A percentile compares a stretch with the other conserved stretches of the same genome.
Evolutionary conservation across 1,284 basidiomycete species (phyloP).

Genomic region (Ganoderma lingzhi): DNA sequence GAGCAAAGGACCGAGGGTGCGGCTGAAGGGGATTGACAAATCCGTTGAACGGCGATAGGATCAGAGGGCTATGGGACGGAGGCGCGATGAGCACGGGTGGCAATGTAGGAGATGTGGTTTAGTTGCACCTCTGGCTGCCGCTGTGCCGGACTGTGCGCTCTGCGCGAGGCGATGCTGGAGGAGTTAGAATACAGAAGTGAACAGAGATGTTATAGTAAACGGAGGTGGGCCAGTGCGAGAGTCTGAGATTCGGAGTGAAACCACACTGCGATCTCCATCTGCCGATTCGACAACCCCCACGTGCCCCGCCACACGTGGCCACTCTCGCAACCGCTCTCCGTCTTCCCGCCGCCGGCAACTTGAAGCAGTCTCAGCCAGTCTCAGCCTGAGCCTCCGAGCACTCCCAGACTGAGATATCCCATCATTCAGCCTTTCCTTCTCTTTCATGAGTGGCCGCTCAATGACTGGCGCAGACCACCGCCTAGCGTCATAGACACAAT

Average conservation of each 20-base stretch:
- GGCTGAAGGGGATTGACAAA: constrained; percentile 29
- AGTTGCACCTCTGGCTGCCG: constrained; percentile 19
- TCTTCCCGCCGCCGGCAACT: constrained; percentile 4
- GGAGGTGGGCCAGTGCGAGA: not conserved
- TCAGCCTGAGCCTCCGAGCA: not conserved
- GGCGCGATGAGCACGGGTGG: constrained; percentile 22
- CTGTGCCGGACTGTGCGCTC: constrained; percentile 30
- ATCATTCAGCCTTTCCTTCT: not conserved
- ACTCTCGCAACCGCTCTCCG: not conserved
- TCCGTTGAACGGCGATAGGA: constrained; percentile 31
- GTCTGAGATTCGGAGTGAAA: constrained; percentile 8
- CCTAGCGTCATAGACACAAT: not conserved
- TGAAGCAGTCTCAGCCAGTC: not conserved
- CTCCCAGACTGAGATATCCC: not conserved
- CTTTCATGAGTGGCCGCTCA: not conserved
- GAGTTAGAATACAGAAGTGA: constrained; percentile 31
- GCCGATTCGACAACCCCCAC: constrained; percentile 27
- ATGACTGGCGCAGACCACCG: not conserved
- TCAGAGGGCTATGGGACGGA: constrained; percentile 33
- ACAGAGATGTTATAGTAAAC: constrained; percentile 6
- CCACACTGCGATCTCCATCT: constrained; percentile 23
- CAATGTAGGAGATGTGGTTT: constrained; percentile 12
- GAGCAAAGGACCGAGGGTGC: constrained; percentile 27
- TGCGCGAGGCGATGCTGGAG: constrained; percentile 32
- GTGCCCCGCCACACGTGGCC: constrained; percentile 25